Conservation (phyloP, 768 basidiomycete species). For the Lactifluus subvellereus region DNA sequence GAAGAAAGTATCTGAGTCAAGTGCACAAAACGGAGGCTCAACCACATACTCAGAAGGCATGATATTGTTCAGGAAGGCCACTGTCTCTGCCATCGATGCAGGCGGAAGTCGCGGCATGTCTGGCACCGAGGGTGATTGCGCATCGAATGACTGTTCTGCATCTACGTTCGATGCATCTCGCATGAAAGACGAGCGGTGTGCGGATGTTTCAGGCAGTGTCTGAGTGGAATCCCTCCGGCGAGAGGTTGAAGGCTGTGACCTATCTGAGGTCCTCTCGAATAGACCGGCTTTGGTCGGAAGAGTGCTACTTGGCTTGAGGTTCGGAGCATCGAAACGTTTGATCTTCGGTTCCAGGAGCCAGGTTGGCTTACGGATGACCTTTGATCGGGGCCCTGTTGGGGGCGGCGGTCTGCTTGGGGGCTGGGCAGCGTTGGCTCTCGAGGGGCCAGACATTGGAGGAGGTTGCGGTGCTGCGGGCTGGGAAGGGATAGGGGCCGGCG, state of each 20-base stretch:
- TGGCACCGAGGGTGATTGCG: not conserved
- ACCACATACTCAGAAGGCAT: slow-evolving; percentile 39
- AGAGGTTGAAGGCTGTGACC: slow-evolving; percentile 1
- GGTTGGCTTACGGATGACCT: slow-evolving; percentile 12
- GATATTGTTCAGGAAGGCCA: slow-evolving; percentile 35
- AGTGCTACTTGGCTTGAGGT: slow-evolving; percentile 17
- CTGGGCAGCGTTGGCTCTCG: not conserved
- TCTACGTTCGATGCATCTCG: not conserved
- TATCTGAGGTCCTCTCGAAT: not conserved
- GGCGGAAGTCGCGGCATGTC: slow-evolving; percentile 14
- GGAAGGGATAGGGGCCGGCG: slow-evolving; percentile 15
- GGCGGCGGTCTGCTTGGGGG: not conserved
- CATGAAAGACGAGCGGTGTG: not conserved
- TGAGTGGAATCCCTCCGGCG: slow-evolving; percentile 1
- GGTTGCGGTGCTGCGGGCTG: not conserved
- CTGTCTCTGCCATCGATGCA: slow-evolving; percentile 27
- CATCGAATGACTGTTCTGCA: not conserved
- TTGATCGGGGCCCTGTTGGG: not conserved
- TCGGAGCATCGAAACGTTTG: slow-evolving; percentile 29
- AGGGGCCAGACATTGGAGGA: not conserved
- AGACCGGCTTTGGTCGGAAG: slow-evolving; percentile 21
- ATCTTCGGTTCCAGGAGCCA: slow-evolving; percentile 29
- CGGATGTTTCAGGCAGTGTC: not conserved
- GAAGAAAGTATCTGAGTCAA: not conserved
- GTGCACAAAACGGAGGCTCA: not conserved